Conservation (phyloP, 2,329 filamentous ascomycete species). For the Fusarium sp. region DNA sequence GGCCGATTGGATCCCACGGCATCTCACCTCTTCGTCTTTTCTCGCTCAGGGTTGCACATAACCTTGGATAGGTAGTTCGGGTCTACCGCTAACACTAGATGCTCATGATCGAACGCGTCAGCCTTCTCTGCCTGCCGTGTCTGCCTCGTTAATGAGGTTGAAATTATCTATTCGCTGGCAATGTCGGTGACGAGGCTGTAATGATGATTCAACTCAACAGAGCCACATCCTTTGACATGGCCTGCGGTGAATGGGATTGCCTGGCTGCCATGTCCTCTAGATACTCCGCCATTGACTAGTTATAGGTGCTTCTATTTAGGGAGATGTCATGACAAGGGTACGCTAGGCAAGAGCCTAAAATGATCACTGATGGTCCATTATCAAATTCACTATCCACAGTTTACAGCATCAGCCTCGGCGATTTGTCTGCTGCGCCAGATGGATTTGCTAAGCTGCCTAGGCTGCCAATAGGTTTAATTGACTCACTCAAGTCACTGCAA, state of each 20-base stretch:
- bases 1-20: constrained; percentile 37
- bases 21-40: constrained; percentile 25
- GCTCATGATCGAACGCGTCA: constrained; percentile 26
- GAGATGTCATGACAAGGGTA: constrained; percentile 22
- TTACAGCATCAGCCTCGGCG: constrained; percentile 21
- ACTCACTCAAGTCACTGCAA: constrained; percentile 4
- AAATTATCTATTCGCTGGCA: constrained; percentile 13
- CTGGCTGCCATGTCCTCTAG: constrained; percentile 10
- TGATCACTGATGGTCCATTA: neutral
- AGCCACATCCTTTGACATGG: constrained; percentile 30
- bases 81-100: neutral
- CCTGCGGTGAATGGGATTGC: constrained; percentile 5
- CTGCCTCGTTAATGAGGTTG: constrained; percentile 16
- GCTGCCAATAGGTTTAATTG: constrained; percentile 5
- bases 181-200: constrained; percentile 22
- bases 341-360: constrained; percentile 11
- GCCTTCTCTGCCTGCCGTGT: constrained; percentile 28
- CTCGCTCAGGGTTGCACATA: constrained; percentile 15
- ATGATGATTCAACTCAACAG: constrained; percentile 23
- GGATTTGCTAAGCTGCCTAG: neutral
- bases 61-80: neutral
- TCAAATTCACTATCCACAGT: constrained; percentile 15
- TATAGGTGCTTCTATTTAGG: constrained; percentile 36
- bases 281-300: constrained; percentile 21
- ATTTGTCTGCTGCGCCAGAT: constrained; percentile 9